Evolutionary conservation across 2,329 filamentous ascomycete species (phyloP).

Genomic region (Diaporthe destruens): DNA sequence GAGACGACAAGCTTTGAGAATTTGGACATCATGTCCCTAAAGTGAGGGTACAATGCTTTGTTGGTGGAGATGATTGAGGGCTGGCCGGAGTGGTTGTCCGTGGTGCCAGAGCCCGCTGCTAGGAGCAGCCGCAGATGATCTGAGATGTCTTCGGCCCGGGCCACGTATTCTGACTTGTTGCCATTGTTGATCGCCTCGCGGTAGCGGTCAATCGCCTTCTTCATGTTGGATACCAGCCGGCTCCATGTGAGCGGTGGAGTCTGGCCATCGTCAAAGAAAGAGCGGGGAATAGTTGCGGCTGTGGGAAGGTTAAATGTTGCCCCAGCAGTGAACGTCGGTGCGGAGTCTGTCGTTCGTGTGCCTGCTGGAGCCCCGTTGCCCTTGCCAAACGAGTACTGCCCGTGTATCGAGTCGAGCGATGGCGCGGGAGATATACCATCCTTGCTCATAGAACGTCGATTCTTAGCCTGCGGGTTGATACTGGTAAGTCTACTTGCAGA

Average conservation of each 20-base stretch:
- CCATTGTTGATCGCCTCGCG: slow-evolving; percentile 87
- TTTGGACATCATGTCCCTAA: slow-evolving; percentile 99
- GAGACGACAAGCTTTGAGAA: slow-evolving; percentile 99
- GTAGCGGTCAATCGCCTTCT: slow-evolving; percentile 88
- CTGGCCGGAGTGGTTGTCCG: slow-evolving; percentile 98
- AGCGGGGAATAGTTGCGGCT: slow-evolving; percentile 76
- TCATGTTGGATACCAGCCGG: slow-evolving; percentile 92
- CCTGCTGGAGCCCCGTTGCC: slow-evolving; percentile 51
- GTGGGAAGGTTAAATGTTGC: slow-evolving; percentile 69
- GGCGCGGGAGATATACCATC: slow-evolving; percentile 86
- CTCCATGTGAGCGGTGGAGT: slow-evolving; percentile 89
- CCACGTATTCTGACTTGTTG: slow-evolving; percentile 90
- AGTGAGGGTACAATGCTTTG: slow-evolving; percentile 96
- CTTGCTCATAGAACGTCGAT: slow-evolving; percentile 72
- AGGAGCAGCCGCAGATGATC: slow-evolving; percentile 93
- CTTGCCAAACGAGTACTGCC: slow-evolving; percentile 68
- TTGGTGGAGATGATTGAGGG: slow-evolving; percentile 99
- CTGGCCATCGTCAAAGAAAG: slow-evolving; percentile 91
- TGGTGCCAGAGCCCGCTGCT: slow-evolving; percentile 96
- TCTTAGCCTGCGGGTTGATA: slow-evolving; percentile 61
- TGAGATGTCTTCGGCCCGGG: slow-evolving; percentile 96
- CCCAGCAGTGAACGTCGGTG: slow-evolving; percentile 68
- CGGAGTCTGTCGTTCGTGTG: slow-evolving; percentile 51
- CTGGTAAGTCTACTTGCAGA: slow-evolving; percentile 18
- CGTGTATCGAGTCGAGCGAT: slow-evolving; percentile 91